A percentile compares a stretch with the other conserved stretches of the same genome.
Conservation (phyloP, 2,329 filamentous ascomycete genomes). For the Fusarium foetens region DNA sequence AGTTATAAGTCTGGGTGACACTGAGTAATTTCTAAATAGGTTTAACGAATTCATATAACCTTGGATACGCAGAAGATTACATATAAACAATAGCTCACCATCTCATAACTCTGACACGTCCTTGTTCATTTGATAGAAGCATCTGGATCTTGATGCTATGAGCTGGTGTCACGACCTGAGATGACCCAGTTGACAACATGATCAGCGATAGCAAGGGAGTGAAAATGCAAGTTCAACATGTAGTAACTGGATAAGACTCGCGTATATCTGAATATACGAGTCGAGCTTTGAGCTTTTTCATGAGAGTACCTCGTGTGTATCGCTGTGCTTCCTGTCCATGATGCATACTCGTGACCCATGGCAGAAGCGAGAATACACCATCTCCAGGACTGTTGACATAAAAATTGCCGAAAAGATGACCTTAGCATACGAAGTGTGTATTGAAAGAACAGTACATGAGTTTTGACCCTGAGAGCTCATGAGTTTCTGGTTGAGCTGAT, state of each 20-base stretch:
- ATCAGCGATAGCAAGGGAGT: not conserved
- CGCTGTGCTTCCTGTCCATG: not conserved
- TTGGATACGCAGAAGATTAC: no score
- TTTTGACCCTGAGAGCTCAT: not conserved
- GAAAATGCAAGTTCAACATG: not conserved
- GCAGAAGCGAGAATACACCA: not conserved
- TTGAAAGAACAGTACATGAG: not conserved
- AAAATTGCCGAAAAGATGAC: fast-evolving
- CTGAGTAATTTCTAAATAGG: not conserved
- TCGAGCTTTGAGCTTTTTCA: no score
- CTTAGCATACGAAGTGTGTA: fast-evolving
- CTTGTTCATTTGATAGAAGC: not conserved
- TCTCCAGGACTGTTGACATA: not conserved
- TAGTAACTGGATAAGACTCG: not conserved
- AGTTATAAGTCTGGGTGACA: no score
- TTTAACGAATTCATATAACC: not conserved
- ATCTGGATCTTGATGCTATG: not conserved
- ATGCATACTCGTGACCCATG: not conserved
- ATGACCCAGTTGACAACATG: not conserved
- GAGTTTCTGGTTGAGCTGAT: not conserved
- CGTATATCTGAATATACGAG: not conserved
- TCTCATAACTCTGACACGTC: no score
- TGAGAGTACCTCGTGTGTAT: not conserved
- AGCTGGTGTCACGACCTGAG: not conserved
- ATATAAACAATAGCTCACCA: not conserved